These are phyloP conservation scores for Alternaria arborescens DNA, from an alignment of 2,329 filamentous ascomycete genomes.

Conservation along the genomic window DNA sequence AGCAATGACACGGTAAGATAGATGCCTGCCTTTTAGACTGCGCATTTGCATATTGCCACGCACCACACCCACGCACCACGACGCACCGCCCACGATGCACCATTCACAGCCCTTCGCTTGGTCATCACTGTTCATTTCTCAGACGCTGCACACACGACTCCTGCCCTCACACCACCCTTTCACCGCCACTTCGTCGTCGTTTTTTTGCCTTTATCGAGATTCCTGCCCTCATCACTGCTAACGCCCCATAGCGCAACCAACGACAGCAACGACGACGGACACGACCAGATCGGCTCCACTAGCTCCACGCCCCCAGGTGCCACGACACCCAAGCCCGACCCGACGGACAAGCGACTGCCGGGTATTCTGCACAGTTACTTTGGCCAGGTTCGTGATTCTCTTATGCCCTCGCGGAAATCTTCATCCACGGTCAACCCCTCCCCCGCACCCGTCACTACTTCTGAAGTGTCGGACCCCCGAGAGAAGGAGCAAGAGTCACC, in stretches of 20 bases:
- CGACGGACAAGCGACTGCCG: slow-evolving; percentile 91
- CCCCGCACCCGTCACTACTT: slow-evolving; percentile 45
- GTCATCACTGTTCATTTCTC: slow-evolving; percentile 10
- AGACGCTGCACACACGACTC: slow-evolving; percentile 39
- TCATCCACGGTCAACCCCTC: slow-evolving; percentile 49
- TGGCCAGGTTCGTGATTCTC: slow-evolving; percentile 92
- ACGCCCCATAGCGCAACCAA: slow-evolving; percentile 58
- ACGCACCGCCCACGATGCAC: neutral
- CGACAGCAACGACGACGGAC: slow-evolving; percentile 77
- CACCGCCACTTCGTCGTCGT: slow-evolving; percentile 15
- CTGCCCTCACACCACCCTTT: slow-evolving; percentile 16
- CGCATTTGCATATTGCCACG: neutral
- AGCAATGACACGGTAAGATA: slow-evolving; percentile 64
- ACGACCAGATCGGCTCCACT: slow-evolving; percentile 79
- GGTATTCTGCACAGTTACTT: slow-evolving; percentile 96
- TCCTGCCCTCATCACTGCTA: slow-evolving; percentile 45
- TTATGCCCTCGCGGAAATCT: slow-evolving; percentile 56
- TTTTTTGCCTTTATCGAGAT: neutral
- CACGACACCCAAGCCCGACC: slow-evolving; percentile 91
- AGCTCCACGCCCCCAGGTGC: slow-evolving; percentile 89
- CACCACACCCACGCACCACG: neutral
- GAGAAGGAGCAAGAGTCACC: slow-evolving; percentile 36
- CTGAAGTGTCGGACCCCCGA: slow-evolving; percentile 29
- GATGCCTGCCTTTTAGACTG: neutral
- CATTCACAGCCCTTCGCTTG: slow-evolving; percentile 27